Conservation (phyloP, 352 stramenopile species). For the Phytophthora chlamydospora region DNA sequence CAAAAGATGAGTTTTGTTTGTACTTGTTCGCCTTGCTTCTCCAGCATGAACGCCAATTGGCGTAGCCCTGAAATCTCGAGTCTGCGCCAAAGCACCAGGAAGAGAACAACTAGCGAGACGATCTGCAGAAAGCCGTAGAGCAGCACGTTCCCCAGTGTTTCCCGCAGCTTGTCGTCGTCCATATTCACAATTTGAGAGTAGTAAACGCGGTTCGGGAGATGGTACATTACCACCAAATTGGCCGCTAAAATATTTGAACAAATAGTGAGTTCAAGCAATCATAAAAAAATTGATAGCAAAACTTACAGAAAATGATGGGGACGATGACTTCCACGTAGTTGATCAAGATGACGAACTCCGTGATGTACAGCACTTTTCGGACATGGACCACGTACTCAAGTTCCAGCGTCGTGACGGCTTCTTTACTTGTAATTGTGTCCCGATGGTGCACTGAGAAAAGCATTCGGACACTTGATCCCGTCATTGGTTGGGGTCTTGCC, state of each 20-base stretch:
- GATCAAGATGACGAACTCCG: slow-evolving; percentile 51
- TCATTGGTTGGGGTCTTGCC: not conserved
- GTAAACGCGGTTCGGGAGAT: slow-evolving; percentile 40
- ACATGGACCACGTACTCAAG: slow-evolving; percentile 27
- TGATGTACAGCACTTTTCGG: slow-evolving; percentile 42
- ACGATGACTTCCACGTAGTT: slow-evolving; percentile 50
- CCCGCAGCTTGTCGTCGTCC: slow-evolving; percentile 11
- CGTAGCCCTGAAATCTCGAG: slow-evolving; percentile 31
- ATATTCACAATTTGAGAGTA: slow-evolving; percentile 36
- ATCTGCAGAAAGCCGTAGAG: slow-evolving; percentile 48
- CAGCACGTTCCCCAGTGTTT: slow-evolving; percentile 38
- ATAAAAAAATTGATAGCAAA: not conserved
- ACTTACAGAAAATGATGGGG: slow-evolving; percentile 48
- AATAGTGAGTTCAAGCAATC: not conserved
- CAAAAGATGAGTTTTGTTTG: slow-evolving; percentile 49
- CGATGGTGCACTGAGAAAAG: not conserved
- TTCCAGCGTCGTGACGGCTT: slow-evolving; percentile 9
- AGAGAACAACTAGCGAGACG: slow-evolving; percentile 28
- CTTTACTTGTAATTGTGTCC: not conserved
- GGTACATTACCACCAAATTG: slow-evolving; percentile 33
- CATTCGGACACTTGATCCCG: not conserved
- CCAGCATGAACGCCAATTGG: slow-evolving; percentile 49
- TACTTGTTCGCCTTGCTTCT: slow-evolving; percentile 34
- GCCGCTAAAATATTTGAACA: slow-evolving; percentile 13
- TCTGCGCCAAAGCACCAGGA: slow-evolving; percentile 23